Evolutionary conservation across 2,329 filamentous ascomycete species (phyloP).

Genomic region (Aureobasidium sp.): DNA sequence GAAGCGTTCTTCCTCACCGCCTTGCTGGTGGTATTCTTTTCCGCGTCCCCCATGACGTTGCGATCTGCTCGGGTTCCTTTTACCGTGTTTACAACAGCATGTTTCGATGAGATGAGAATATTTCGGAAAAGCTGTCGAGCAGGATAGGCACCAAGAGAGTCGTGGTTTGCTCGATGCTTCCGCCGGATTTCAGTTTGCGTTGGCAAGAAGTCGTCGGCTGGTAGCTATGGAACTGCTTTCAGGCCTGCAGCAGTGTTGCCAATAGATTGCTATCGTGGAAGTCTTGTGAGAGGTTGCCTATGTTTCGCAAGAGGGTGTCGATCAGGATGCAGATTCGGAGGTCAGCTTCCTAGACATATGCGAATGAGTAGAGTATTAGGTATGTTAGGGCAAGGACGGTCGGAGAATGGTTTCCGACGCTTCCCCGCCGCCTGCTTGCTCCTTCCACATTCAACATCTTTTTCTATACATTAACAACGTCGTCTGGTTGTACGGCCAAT

Average conservation of each 20-base stretch:
- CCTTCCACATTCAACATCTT: no score
- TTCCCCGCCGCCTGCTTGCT: neutral
- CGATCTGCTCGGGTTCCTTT: neutral
- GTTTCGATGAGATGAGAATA: neutral
- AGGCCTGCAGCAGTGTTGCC: neutral
- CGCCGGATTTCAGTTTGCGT: neutral
- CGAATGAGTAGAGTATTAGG: no score
- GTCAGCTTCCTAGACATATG: neutral
- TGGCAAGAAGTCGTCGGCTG: neutral
- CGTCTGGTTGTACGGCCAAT: neutral
- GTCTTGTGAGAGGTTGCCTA: neutral
- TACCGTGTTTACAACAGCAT: neutral
- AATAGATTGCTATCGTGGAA: neutral
- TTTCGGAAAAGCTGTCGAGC: neutral
- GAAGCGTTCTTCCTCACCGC: slow-evolving; percentile 14
- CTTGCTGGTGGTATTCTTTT: neutral
- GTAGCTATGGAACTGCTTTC: neutral
- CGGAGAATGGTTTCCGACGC: neutral
- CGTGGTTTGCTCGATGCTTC: neutral
- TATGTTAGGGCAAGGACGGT: neutral
- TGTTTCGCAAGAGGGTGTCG: neutral
- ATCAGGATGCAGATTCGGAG: neutral
- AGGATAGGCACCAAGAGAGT: neutral
- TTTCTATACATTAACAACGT: no score
- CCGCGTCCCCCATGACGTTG: neutral